Evolutionary conservation across 768 basidiomycete species (phyloP).

Genomic region (Hydnum rufescens): DNA sequence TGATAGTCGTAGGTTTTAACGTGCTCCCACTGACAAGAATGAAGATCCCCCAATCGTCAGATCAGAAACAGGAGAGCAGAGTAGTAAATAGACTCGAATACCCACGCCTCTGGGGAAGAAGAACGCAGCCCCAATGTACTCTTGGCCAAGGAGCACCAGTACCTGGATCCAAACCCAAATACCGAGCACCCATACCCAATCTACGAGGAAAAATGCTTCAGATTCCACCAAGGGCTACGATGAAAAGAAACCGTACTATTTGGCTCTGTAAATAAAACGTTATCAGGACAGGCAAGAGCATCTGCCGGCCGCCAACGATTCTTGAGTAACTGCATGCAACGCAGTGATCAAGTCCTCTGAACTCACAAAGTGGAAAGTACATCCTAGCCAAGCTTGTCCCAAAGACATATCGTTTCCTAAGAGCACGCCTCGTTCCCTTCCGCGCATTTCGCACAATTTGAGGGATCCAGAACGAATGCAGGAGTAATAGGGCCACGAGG

Average conservation of each 20-base stretch:
- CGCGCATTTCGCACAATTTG: constrained; percentile 64
- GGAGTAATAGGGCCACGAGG: constrained; percentile 38
- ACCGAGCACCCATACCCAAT: constrained; percentile 44
- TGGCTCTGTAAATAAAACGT: constrained; percentile 65
- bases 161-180: constrained; percentile 44
- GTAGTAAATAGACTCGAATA: constrained; percentile 8
- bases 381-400: constrained; percentile 58
- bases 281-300: constrained; percentile 63
- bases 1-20: constrained; percentile 67
- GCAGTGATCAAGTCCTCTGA: neutral
- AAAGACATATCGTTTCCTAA: constrained; percentile 50
- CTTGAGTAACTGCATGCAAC: constrained; percentile 5
- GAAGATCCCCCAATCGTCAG: neutral
- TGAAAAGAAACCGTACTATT: constrained; percentile 29
- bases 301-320: constrained; percentile 29
- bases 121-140: constrained; percentile 58
- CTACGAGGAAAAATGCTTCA: constrained; percentile 19
- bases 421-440: constrained; percentile 47
- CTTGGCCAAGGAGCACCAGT: constrained; percentile 45
- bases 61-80: neutral
- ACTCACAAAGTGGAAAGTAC: constrained; percentile 56
- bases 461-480: constrained; percentile 73
- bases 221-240: constrained; percentile 2
- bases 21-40: constrained; percentile 41
- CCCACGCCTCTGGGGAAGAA: constrained; percentile 56